A percentile compares a stretch with the other conserved stretches of the same genome.
These are phyloP conservation scores for Malus hybrid DNA, from an alignment of 331 rosid species.

Conservation along the genomic window DNA sequence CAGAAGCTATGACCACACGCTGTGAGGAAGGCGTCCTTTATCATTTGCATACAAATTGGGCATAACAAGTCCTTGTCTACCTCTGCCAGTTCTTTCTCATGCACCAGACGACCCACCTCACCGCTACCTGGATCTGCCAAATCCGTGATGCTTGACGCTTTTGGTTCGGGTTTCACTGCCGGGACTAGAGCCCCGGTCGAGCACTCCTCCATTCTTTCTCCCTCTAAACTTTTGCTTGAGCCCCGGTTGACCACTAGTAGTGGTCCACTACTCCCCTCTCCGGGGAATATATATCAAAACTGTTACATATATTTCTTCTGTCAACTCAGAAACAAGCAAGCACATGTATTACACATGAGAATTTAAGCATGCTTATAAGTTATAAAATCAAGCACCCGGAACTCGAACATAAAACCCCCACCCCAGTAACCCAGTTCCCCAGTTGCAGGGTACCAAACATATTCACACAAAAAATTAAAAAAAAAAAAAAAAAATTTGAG, in stretches of 20 bases:
- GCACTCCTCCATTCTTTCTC: constrained; percentile 30
- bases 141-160: neutral
- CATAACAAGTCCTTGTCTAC: constrained; percentile 80
- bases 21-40: constrained; percentile 84
- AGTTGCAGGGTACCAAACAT: neutral
- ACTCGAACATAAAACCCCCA: neutral
- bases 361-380: neutral
- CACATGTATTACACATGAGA: neutral
- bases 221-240: neutral
- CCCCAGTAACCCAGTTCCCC: neutral
- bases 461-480: neutral
- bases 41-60: constrained; percentile 97
- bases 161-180: constrained; percentile 33
- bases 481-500: neutral
- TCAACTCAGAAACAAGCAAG: neutral
- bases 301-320: neutral
- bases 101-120: neutral
- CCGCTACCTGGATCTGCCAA: constrained; percentile 9
- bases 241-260: neutral
- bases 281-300: neutral
- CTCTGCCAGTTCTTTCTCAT: constrained; percentile 26
- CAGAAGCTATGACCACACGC: constrained; percentile 95
- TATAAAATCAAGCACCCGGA: neutral
- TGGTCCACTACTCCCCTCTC: neutral
- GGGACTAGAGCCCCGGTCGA: constrained; percentile 44